A percentile compares a stretch with the other conserved stretches of the same genome.
Evolutionary conservation across 2,329 filamentous ascomycete genomes (phyloP).

Genomic region (Fusarium ambrosium): DNA sequence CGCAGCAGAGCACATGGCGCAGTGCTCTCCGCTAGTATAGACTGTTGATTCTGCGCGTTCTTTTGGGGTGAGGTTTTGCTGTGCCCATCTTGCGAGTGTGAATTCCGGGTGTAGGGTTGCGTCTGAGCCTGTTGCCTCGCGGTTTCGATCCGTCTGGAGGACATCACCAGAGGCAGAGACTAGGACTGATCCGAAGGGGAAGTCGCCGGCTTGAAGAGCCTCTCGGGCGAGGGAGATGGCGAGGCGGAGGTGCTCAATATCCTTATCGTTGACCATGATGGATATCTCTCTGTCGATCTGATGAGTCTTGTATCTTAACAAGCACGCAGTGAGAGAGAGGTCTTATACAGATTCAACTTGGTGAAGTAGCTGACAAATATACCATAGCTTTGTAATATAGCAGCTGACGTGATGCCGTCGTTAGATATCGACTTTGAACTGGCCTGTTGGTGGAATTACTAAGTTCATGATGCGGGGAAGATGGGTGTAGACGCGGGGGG

Average conservation of each 20-base stretch:
- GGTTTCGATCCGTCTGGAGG: slow-evolving; percentile 53
- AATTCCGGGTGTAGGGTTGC: slow-evolving; percentile 54
- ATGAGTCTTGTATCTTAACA: background rate
- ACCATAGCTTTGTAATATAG: background rate
- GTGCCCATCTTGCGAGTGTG: slow-evolving; percentile 54
- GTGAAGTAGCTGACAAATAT: background rate
- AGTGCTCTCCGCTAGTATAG: slow-evolving; percentile 56
- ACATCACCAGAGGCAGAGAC: slow-evolving; percentile 46
- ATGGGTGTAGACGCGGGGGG: background rate
- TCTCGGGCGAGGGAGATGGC: slow-evolving; percentile 52
- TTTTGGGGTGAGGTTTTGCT: slow-evolving; percentile 52
- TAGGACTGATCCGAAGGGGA: slow-evolving; percentile 55
- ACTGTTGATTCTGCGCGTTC: slow-evolving; percentile 56
- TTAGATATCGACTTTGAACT: background rate
- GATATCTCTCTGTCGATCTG: too few species aligned
- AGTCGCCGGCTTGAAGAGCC: slow-evolving; percentile 54
- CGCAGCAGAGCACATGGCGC: slow-evolving; percentile 54
- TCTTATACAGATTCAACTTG: background rate
- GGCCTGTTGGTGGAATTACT: background rate
- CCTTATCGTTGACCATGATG: slow-evolving; percentile 30
- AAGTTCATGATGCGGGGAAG: slow-evolving; percentile 35
- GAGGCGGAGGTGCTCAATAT: slow-evolving; percentile 30
- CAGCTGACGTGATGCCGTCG: background rate
- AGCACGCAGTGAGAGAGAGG: background rate
- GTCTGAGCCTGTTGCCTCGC: slow-evolving; percentile 48